phyloP scores from a whole-genome alignment of 306 rosid species.

The Bauhinia variegata region DNA sequence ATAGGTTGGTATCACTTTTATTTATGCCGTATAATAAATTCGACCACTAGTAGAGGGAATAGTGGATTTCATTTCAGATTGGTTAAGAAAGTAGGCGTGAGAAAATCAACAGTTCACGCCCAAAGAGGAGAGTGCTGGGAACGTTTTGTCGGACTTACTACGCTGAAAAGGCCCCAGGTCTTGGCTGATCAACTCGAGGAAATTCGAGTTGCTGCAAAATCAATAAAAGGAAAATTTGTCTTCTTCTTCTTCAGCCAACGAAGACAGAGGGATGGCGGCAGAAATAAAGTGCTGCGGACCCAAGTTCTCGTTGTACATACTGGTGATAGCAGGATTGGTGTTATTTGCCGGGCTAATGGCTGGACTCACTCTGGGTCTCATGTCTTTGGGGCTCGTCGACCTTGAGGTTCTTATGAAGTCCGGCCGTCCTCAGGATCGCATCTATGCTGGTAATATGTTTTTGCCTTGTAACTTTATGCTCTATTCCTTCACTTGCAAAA shows the following conservation, averaged over 20 bases:
- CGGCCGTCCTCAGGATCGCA: conserved; percentile 94
- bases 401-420: conserved; percentile 95
- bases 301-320: conserved; percentile 54
- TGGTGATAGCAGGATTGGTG: conserved; percentile 65
- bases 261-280: conserved; percentile 54
- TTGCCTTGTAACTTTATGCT: background rate
- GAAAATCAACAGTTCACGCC: too few relatives aligned
- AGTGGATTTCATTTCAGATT: too few relatives aligned
- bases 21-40: too few relatives aligned
- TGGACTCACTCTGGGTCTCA: conserved; percentile 95
- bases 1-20: too few relatives aligned
- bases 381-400: conserved; percentile 96
- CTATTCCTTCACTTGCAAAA: background rate
- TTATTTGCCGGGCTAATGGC: conserved; percentile 95
- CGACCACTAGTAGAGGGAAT: too few relatives aligned
- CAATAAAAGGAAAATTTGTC: conserved; percentile 12
- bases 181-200: background rate
- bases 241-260: background rate
- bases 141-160: too few relatives aligned
- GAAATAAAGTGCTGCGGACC: conserved; percentile 69
- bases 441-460: conserved; percentile 59
- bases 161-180: background rate
- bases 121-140: too few relatives aligned
- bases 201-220: background rate
- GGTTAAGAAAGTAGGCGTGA: too few relatives aligned